These are phyloP conservation scores for Tulasnella calospora DNA, from an alignment of 768 basidiomycete genomes.

Conservation along the genomic window DNA sequence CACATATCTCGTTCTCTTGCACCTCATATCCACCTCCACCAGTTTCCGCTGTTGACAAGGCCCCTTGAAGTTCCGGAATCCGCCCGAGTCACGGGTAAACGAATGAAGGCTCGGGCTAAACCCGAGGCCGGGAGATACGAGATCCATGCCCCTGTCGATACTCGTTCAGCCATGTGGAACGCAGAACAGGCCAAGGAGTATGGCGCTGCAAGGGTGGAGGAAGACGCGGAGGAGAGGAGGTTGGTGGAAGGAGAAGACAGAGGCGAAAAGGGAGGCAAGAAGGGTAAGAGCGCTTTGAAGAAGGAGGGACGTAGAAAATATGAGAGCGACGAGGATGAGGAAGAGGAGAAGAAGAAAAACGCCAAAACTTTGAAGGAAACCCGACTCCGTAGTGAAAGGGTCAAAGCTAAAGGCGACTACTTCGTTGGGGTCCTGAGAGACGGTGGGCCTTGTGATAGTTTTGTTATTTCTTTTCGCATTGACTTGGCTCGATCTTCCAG, in stretches of 20 bases:
- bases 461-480: not conserved
- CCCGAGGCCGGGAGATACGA: constrained; percentile 58
- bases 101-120: constrained; percentile 69
- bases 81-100: constrained; percentile 59
- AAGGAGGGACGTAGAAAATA: constrained; percentile 32
- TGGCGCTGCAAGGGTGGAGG: constrained; percentile 61
- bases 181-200: constrained; percentile 60
- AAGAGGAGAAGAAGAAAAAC: constrained; percentile 37
- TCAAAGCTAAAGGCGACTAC: constrained; percentile 59
- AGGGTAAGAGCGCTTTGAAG: constrained; percentile 38
- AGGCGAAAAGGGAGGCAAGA: constrained; percentile 35
- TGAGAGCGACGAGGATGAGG: constrained; percentile 24
- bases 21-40: constrained; percentile 69
- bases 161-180: constrained; percentile 76
- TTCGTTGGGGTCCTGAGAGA: constrained; percentile 73
- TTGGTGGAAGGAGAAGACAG: constrained; percentile 39
- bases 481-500: constrained; percentile 37
- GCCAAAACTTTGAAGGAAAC: constrained; percentile 55
- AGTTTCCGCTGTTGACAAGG: constrained; percentile 70
- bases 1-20: constrained; percentile 59
- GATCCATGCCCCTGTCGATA: constrained; percentile 77
- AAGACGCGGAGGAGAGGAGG: constrained; percentile 64
- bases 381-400: constrained; percentile 66
- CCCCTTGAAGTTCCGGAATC: constrained; percentile 75
- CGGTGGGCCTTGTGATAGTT: constrained; percentile 45